Evolutionary conservation across 805 yeast genomes (phyloP).

Genomic region (Debaryomyces maramus): DNA sequence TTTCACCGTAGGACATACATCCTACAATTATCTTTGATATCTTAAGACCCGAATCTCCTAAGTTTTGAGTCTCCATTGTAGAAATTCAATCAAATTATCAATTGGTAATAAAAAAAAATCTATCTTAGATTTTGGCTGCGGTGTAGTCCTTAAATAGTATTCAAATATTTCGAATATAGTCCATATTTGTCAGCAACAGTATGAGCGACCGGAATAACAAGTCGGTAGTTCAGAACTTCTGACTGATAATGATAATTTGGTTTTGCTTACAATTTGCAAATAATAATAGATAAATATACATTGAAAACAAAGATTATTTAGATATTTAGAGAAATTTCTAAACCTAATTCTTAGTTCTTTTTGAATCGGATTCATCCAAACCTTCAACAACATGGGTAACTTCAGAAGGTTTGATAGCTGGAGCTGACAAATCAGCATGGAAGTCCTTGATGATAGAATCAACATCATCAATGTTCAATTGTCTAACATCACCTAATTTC

Average conservation of each 20-base stretch:
- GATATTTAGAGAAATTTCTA: background rate
- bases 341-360: constrained; percentile 8
- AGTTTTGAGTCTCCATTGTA: constrained; percentile 2
- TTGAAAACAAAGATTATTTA: background rate
- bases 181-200: too few relatives aligned
- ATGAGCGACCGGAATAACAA: too few relatives aligned
- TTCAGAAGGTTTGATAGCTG: constrained; percentile 20
- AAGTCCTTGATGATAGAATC: constrained; percentile 93
- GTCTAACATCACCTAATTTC: constrained; percentile 92
- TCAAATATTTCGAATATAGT: too few relatives aligned
- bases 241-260: too few relatives aligned
- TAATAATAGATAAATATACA: too few relatives aligned
- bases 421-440: constrained; percentile 75
- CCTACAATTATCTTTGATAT: constrained; percentile 53
- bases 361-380: constrained; percentile 10
- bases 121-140: background rate
- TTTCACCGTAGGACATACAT: constrained; percentile 52
- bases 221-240: too few relatives aligned
- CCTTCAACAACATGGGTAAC: constrained; percentile 12
- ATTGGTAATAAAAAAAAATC: constrained; percentile 25
- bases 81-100: too few relatives aligned
- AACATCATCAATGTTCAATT: constrained; percentile 92
- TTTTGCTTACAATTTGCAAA: too few relatives aligned
- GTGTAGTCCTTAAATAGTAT: too few relatives aligned
- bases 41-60: constrained; percentile 49